Evolutionary conservation across 2,329 filamentous ascomycete species (phyloP), one percentile per base, ranked within the genome.

Genomic region (Septoria linicola): DNA sequence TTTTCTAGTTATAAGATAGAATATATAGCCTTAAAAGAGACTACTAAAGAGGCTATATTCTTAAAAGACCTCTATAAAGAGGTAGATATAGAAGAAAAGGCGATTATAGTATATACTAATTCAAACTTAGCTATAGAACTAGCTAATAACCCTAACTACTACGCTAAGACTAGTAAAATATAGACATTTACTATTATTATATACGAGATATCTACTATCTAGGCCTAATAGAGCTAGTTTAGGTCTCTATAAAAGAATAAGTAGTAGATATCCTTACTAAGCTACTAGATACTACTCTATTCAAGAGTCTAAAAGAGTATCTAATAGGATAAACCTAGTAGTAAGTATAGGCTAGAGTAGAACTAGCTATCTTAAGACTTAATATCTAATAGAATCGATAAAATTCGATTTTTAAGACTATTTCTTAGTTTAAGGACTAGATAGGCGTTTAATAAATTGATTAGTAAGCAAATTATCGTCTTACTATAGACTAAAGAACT

Each of bases 21-120:
- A 19, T 48, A 53, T 53, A 53, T 53, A 17, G 43, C 31, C 16
- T 17, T 44, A 48, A 48, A 53, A 53, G 43, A 53, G 19, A 16
- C 19, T 42, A 37, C 36, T 42, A 37, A 43, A 32, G 37, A 52
- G 30, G 30, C 20, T 37, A 37, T 48, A 20, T 53, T 53, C n/a
- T 21, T 53, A 30, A 53, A 40, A 40, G 44, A 53, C 37, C 10
- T 53, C 17, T 47, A 43, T 37, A 52, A 47, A 25, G 14, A 41
- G 37, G 11, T 51, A 16, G 17, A 14, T 13, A 44, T 51, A 25
- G 35, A 51, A 39, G 21, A 25, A 25, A 37, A 39, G 6, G 30
- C 20, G 3, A 45, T 39, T 36, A 40, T 27, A n/a, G 30, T 51
- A n/a, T 41, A 41, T 32, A 46, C 25, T 7, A 10, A 46, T 35